Evolutionary conservation across 768 basidiomycete species (phyloP).

Genomic region (Favolaschia claudopus): DNA sequence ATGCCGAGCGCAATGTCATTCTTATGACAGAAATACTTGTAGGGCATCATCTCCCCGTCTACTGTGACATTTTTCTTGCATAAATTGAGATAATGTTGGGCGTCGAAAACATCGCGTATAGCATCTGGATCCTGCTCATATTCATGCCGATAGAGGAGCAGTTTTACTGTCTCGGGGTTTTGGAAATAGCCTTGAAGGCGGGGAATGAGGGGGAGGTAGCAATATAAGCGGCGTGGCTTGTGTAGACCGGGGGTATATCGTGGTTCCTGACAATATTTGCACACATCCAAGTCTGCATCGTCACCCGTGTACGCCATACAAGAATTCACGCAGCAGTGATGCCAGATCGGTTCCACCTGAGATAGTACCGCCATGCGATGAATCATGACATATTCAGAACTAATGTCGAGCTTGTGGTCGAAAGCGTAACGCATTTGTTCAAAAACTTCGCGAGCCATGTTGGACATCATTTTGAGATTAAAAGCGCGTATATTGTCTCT

Average conservation of each 20-base stretch:
- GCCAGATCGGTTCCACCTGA: constrained; percentile 30
- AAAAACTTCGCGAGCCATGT: constrained; percentile 24
- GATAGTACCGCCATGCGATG: constrained; percentile 26
- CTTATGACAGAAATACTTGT: constrained; percentile 43
- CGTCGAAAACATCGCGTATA: constrained; percentile 45
- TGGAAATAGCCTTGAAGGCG: constrained; percentile 32
- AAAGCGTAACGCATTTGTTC: constrained; percentile 25
- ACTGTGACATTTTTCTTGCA: constrained; percentile 32
- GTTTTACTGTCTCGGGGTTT: constrained; percentile 10
- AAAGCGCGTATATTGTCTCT: too few relatives aligned
- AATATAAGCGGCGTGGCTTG: constrained; percentile 27
- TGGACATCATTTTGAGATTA: constrained; percentile 20
- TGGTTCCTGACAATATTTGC: constrained; percentile 28
- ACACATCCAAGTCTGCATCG: constrained; percentile 19
- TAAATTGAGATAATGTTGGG: constrained; percentile 37
- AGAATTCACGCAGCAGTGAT: constrained; percentile 43
- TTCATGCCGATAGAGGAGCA: constrained; percentile 24
- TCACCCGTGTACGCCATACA: constrained; percentile 40
- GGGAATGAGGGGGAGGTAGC: constrained; percentile 39
- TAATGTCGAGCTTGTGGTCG: constrained; percentile 24
- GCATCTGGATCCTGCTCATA: constrained; percentile 14
- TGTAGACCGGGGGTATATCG: constrained; percentile 2
- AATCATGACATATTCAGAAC: constrained; percentile 26
- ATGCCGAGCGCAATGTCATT: constrained; percentile 52
- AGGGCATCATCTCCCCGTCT: constrained; percentile 26